A percentile compares a stretch with the other conserved stretches of the same genome.
phyloP scores from a whole-genome alignment of 2,329 filamentous ascomycete genomes.

The Fusarium annulatum region DNA sequence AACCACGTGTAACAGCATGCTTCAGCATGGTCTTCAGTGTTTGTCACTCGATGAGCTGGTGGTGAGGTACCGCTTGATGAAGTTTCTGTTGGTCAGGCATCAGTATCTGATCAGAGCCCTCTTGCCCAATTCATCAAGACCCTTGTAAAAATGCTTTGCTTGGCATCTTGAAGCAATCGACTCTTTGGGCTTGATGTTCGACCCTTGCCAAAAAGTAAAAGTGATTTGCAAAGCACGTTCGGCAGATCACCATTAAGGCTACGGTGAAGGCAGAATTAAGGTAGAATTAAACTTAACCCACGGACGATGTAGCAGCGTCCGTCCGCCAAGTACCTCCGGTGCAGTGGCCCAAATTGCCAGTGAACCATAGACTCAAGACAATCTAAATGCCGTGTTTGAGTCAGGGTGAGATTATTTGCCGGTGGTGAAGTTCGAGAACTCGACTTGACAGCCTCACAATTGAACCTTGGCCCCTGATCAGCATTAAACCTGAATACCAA shows the following conservation, averaged over 20 bases:
- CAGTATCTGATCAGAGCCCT: neutral
- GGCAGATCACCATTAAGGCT: slow-evolving; percentile 39
- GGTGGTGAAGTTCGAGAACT: neutral
- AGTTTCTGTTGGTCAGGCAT: slow-evolving; percentile 6
- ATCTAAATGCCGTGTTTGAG: neutral
- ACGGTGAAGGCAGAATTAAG: slow-evolving; percentile 20
- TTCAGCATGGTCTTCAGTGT: neutral
- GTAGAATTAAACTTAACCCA: slow-evolving; percentile 20
- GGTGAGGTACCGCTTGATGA: slow-evolving; percentile 2
- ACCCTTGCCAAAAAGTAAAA: slow-evolving; percentile 19
- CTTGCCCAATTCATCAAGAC: neutral
- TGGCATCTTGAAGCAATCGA: slow-evolving; percentile 14
- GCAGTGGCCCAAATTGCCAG: slow-evolving; percentile 24
- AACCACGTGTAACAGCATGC: neutral
- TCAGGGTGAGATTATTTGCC: neutral
- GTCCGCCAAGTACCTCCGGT: slow-evolving; percentile 28
- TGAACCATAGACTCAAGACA: neutral
- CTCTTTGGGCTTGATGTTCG: neutral
- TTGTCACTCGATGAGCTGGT: neutral
- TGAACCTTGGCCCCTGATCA: slow-evolving; percentile 4
- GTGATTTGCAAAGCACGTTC: slow-evolving; percentile 18
- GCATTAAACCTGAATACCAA: slow-evolving; percentile 1
- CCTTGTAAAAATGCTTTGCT: slow-evolving; percentile 2
- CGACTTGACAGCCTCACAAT: slow-evolving; percentile 27
- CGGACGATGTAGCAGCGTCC: slow-evolving; percentile 20